Evolutionary conservation across 805 yeast genomes (phyloP), one percentile per base, ranked within the genome.

Genomic region (Scheffersomyces amazonensis): DNA sequence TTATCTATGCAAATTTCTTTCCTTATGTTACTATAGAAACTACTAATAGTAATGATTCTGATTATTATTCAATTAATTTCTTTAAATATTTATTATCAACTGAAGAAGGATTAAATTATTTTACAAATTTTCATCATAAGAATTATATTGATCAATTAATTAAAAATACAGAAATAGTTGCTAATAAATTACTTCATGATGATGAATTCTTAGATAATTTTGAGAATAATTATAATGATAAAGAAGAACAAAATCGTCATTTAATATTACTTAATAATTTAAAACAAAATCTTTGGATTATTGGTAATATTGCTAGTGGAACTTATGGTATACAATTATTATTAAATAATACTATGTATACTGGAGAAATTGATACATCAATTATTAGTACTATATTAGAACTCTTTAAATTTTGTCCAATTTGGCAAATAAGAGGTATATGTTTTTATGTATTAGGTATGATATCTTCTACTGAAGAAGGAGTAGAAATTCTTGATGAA

Each of bases 401-500:
- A 6, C 40, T 58, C 17, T 67, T 65, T 36, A 37, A 58, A n/a
- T 36, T 37, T 8, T 64, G 67, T 18, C 51, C 62, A 5, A 52
- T 58, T 16, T 76, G 84, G 69, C 78, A 81, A 35, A 53, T 91
- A 19, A 75, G 82, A 41, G 93, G 93, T 1, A 75, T 87, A 1
- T 85, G 95, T 9, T 86, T 84, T 48, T 86, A 76, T 48, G 85
- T 79, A 0, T 61, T 91, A 23, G 96, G 96, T 0, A 68, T 87
- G 46, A 68, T 89, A 18, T 70, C 93, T 0, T 71, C 72, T 16
- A 87, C 95, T 0, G 66, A 64, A 12, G 88, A 87, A 51, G 98
- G 98, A 0, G 72, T 81, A 16, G 97, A 90, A 53, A 78, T 89
- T 12, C 64, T 90, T 39, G 96, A 87, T 53, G 96, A 88, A 49